Percentiles rank a stretch among this genome's conserved stretches.
Conservation (phyloP, 495 filamentous ascomycete species). For the Polyplosphaeria fusca region DNA sequence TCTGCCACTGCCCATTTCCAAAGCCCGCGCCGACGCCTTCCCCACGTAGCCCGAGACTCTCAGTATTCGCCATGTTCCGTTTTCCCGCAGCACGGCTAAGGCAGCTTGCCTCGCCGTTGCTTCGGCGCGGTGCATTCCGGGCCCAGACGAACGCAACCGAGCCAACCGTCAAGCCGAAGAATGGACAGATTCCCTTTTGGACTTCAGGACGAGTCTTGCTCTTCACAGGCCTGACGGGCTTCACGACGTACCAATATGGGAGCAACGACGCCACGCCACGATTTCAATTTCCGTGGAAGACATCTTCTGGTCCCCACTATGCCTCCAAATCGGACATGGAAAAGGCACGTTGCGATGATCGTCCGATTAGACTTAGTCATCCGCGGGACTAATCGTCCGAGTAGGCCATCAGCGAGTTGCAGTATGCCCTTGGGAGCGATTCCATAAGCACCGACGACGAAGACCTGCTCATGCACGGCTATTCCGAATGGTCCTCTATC, state of each 20-base stretch:
- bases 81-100: conserved; percentile 13
- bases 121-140: conserved; percentile 27
- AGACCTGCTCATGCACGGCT: conserved; percentile 76
- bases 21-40: conserved; percentile 5
- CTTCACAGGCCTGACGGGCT: conserved; percentile 38
- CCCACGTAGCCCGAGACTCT: conserved; percentile 9
- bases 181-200: conserved; percentile 37
- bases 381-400: conserved; percentile 8
- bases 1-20: not conserved
- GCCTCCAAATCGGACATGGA: conserved; percentile 39
- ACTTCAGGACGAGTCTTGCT: conserved; percentile 38
- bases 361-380: not conserved
- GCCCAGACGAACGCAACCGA: conserved; percentile 26
- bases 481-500: conserved; percentile 82
- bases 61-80: conserved; percentile 26
- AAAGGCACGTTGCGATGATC: conserved; percentile 25
- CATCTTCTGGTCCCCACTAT: conserved; percentile 30
- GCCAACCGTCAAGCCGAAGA: conserved; percentile 6
- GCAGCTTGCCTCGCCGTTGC: conserved; percentile 26
- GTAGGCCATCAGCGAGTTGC: conserved; percentile 43
- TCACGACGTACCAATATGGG: conserved; percentile 38
- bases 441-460: conserved; percentile 80
- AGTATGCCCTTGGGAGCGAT: conserved; percentile 57
- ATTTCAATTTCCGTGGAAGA: conserved; percentile 22
- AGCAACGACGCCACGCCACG: conserved; percentile 23